Evolutionary conservation across 2,329 filamentous ascomycete species (phyloP).

Genomic region (Emmonsiellopsis sp.): DNA sequence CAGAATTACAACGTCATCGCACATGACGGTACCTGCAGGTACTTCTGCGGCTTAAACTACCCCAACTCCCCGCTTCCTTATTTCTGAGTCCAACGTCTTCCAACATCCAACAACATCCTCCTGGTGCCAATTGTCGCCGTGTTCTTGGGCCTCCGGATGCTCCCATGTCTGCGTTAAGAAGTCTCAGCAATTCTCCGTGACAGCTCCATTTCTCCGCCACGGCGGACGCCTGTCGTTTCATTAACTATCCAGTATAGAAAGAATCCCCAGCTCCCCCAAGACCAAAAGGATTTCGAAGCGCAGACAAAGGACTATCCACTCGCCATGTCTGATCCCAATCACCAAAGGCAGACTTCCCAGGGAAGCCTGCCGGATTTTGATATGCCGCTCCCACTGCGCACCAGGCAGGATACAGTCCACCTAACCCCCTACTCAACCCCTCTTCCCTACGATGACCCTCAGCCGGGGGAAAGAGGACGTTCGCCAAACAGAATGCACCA

Average conservation of each 20-base stretch:
- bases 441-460: background rate
- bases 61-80: background rate
- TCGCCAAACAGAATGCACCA: background rate
- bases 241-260: background rate
- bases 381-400: background rate
- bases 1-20: background rate
- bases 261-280: background rate
- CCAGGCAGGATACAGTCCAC: constrained; percentile 2
- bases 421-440: constrained; percentile 3
- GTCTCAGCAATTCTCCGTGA: background rate
- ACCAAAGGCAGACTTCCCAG: background rate
- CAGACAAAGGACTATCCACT: background rate
- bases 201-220: background rate
- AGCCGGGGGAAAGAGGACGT: background rate
- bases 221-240: background rate
- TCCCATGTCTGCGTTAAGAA: background rate
- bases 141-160: background rate
- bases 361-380: background rate
- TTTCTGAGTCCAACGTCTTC: background rate
- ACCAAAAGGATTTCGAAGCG: background rate
- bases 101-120: background rate
- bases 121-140: background rate
- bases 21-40: background rate
- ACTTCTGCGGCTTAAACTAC: background rate
- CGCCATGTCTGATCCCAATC: background rate